Conservation (phyloP, 1,284 basidiomycete genomes). For the Puccinia sorghi region DNA sequence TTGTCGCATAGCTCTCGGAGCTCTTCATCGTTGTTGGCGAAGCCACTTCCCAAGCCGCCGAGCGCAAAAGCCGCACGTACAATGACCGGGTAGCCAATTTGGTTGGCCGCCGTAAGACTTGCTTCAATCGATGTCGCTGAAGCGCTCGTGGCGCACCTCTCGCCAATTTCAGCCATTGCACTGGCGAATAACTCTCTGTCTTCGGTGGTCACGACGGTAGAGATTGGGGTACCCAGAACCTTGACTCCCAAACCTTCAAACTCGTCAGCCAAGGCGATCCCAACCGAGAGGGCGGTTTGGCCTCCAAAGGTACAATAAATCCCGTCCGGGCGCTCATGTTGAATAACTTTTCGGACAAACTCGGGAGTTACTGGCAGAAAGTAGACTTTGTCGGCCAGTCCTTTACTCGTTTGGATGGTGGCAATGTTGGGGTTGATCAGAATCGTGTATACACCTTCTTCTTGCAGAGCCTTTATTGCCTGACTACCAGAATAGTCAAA, state of each 20-base stretch:
- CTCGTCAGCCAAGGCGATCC: conserved; percentile 96
- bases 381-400: conserved; percentile 98
- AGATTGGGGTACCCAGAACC: conserved; percentile 93
- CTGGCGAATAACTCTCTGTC: conserved; percentile 90
- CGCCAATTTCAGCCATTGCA: conserved; percentile 95
- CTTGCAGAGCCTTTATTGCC: conserved; percentile 97
- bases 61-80: conserved; percentile 95
- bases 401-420: conserved; percentile 97
- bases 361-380: conserved; percentile 97
- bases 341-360: conserved; percentile 96
- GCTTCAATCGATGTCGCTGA: conserved; percentile 80
- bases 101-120: conserved; percentile 76
- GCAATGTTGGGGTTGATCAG: conserved; percentile 99
- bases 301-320: conserved; percentile 99
- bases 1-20: conserved; percentile 82
- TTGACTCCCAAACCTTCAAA: conserved; percentile 77
- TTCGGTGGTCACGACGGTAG: conserved; percentile 96
- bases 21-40: conserved; percentile 85
- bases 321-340: conserved; percentile 96
- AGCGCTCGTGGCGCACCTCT: conserved; percentile 84
- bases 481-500: conserved; percentile 99
- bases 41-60: conserved; percentile 90
- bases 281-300: conserved; percentile 94
- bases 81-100: conserved; percentile 95
- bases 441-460: conserved; percentile 98